phyloP scores from a whole-genome alignment of 768 basidiomycete species.

The Hebeloma cylindrosporum region DNA sequence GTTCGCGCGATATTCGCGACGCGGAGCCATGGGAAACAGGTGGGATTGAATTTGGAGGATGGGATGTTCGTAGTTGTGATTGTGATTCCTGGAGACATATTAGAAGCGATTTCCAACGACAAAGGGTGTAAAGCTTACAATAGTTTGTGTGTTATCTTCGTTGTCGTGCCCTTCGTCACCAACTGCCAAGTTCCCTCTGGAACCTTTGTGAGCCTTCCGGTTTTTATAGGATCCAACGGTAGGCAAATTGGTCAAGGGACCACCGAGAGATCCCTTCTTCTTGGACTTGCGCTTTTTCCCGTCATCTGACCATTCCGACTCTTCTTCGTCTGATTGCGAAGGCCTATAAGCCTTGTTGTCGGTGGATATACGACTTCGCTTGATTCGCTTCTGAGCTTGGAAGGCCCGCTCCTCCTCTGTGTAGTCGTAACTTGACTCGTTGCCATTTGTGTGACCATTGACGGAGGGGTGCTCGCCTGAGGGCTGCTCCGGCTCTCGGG shows the following conservation, averaged over 20 bases:
- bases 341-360: conserved; percentile 87
- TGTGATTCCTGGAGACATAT: conserved; percentile 26
- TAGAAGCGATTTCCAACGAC: conserved; percentile 17
- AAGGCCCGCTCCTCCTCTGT: conserved; percentile 71
- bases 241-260: conserved; percentile 65
- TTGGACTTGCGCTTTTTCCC: conserved; percentile 57
- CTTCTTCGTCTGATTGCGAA: conserved; percentile 60
- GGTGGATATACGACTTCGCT: conserved; percentile 62
- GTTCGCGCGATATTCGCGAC: conserved; percentile 42
- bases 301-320: conserved; percentile 56
- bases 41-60: conserved; percentile 25
- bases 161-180: conserved; percentile 52
- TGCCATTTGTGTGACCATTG: conserved; percentile 37
- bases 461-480: conserved; percentile 28
- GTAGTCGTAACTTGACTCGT: conserved; percentile 71
- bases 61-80: conserved; percentile 36
- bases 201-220: conserved; percentile 54
- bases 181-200: conserved; percentile 42
- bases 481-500: conserved; percentile 52
- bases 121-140: conserved; percentile 23
- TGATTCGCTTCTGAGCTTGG: conserved; percentile 41
- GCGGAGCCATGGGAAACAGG: conserved; percentile 35
- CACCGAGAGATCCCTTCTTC: conserved; percentile 52
- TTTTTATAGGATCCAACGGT: conserved; percentile 66
- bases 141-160: conserved; percentile 41